Conservation (phyloP, 73 alveolate genomes). For the Paramecium bursaria region DNA sequence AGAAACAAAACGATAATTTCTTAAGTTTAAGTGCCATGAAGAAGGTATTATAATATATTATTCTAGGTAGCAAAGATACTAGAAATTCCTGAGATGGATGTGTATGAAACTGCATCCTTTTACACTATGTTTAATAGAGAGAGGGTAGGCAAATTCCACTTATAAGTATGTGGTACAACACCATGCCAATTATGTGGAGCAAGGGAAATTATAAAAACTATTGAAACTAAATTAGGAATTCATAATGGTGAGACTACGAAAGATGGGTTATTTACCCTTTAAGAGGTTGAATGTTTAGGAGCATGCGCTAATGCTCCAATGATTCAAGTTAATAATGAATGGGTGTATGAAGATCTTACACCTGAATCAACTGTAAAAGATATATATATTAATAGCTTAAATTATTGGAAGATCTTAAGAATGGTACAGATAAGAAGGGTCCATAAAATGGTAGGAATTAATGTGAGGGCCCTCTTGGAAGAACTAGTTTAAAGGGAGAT, state of each 20-base stretch:
- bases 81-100: slow-evolving; percentile 88
- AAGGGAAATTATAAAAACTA: slow-evolving; percentile 79
- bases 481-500: slow-evolving; percentile 75
- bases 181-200: slow-evolving; percentile 94
- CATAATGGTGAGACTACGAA: slow-evolving; percentile 77
- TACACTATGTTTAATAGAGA: slow-evolving; percentile 92
- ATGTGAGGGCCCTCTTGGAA: slow-evolving; percentile 87
- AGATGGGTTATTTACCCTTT: slow-evolving; percentile 87
- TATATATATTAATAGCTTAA: slow-evolving; percentile 1
- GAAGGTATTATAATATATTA: slow-evolving; percentile 62
- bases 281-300: slow-evolving; percentile 93
- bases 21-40: slow-evolving; percentile 90
- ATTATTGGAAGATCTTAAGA: slow-evolving; percentile 75
- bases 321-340: slow-evolving; percentile 91
- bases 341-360: slow-evolving; percentile 92
- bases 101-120: slow-evolving; percentile 90
- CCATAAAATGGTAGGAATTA: slow-evolving; percentile 81
- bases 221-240: slow-evolving; percentile 74
- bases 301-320: slow-evolving; percentile 95
- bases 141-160: slow-evolving; percentile 88
- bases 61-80: slow-evolving; percentile 77
- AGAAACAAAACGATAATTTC: slow-evolving; percentile 84
- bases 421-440: slow-evolving; percentile 88
- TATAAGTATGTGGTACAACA: slow-evolving; percentile 91
- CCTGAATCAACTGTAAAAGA: slow-evolving; percentile 77